Conservation (phyloP, 1,284 basidiomycete species). For the Phellopilus nigrolimitatus region DNA sequence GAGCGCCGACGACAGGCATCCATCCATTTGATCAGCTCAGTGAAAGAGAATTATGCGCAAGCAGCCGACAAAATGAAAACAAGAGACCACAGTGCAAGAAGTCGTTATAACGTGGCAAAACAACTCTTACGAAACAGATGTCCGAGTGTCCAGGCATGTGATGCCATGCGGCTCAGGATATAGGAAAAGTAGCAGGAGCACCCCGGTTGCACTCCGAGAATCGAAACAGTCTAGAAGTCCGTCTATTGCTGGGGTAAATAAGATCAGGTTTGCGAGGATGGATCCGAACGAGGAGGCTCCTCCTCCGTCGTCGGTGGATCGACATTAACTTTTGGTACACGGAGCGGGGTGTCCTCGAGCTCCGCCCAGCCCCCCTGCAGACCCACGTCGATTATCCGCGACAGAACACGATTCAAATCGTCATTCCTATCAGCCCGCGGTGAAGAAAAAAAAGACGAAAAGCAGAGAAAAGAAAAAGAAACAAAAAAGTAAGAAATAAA, state of each 20-base stretch:
- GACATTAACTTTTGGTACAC: constrained; percentile 30
- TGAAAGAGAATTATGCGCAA: no score
- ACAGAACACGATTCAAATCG: constrained; percentile 60
- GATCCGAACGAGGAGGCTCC: background rate
- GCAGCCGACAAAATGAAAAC: no score
- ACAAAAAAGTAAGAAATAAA: constrained; percentile 12
- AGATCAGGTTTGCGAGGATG: background rate
- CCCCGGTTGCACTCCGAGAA: no score
- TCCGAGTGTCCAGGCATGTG: no score
- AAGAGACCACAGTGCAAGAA: no score
- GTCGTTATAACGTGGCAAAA: no score
- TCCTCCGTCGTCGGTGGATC: background rate
- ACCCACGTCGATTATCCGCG: constrained; percentile 70
- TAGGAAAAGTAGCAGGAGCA: no score
- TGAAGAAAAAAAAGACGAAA: background rate
- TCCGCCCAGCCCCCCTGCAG: constrained; percentile 65
- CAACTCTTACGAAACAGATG: no score
- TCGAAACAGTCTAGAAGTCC: no score
- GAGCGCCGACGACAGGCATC: no score
- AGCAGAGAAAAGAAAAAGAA: background rate
- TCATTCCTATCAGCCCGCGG: constrained; percentile 43
- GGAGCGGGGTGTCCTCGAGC: constrained; percentile 51
- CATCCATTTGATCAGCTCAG: no score
- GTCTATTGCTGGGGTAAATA: background rate
- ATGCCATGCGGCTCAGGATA: no score